Base-by-base conservation (phyloP, 495 filamentous ascomycete genomes). In the Cercophora newfieldiana region DNA sequence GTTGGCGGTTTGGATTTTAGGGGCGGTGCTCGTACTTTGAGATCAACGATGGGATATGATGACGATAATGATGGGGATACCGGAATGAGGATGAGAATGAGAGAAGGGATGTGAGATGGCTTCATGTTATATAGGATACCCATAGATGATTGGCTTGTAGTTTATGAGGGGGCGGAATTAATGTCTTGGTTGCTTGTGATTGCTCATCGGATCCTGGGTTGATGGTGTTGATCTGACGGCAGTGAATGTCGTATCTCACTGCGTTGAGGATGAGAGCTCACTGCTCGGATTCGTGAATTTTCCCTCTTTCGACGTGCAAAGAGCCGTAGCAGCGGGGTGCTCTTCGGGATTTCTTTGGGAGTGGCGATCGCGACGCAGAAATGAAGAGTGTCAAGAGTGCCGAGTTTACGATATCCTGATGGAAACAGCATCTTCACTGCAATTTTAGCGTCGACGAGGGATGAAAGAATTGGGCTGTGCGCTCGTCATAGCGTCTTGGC, bases 71-170 rank as follows among this genome's bases (percentile, higher is more conserved):
- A 3, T 30, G 7, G 22, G 8, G 29, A 8, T 28, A 44, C 4
- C 3, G 37, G n/a, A 14, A 44, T 44, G 37, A 44, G 54, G 22
- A 30, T 25, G 53, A 26, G 50, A 24, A 7, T 14, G 5, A 1
- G 50, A 26, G 6, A 22, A 7, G 48, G 6, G 50, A 3, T 53
- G n/a, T 22, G 50, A 53, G 50, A 6, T 22, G 50, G 50, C 2
- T 26, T 53, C 24, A 18, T 28, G 22, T 57, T 57, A 44, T 14
- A 44, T 44, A 44, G 54, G 54, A 57, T 57, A 57, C 54, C 54
- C 54, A 57, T 57, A 57, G 54, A 57, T 31, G 54, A 30, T 30
- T 29, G 22, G 22, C 54, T 57, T 57, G 37, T 44, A 44, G 37
- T 44, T 44, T 44, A 44, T 44, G 10, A 14, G 37, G 12, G 37